Percentiles rank a stretch among this genome's conserved stretches.
Conservation (phyloP, 345 rosid species). For the Arabidopsis arenosa region DNA sequence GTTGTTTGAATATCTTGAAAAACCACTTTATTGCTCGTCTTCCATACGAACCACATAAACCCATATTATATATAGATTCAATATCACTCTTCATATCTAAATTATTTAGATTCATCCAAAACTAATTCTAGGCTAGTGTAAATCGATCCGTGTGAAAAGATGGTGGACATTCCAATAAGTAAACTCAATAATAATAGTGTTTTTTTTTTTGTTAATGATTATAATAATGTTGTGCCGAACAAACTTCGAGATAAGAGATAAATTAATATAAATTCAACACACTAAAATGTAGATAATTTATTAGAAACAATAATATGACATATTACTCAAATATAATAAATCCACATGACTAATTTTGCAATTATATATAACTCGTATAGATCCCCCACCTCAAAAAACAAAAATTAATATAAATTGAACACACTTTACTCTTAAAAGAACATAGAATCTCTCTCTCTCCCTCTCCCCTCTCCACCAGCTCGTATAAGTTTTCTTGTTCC, state of each 20-base stretch:
- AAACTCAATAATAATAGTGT: neutral
- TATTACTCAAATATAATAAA: neutral
- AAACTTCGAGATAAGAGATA: neutral
- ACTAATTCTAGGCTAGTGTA: neutral
- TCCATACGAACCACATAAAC: too few species aligned
- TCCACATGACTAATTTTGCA: slow-evolving; percentile 4
- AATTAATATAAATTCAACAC: neutral
- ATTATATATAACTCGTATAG: neutral
- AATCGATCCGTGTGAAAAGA: neutral
- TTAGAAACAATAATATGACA: neutral
- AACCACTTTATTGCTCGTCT: too few species aligned
- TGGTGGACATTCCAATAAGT: neutral
- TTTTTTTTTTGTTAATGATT: neutral
- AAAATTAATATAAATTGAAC: slow-evolving; percentile 19
- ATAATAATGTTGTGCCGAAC: neutral
- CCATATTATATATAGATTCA: too few species aligned
- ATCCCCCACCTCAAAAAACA: neutral
- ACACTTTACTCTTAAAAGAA: slow-evolving; percentile 2
- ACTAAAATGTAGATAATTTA: neutral
- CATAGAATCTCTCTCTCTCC: slow-evolving; percentile 31
- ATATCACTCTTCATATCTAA: too few species aligned
- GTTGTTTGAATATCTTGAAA: too few species aligned
- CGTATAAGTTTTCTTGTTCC: slow-evolving; percentile 8
- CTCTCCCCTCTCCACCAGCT: slow-evolving; percentile 10
- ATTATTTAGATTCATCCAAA: too few species aligned